These are phyloP conservation scores for Alternaria metachromatica DNA, from an alignment of 2,329 filamentous ascomycete species.

Conservation along the genomic window DNA sequence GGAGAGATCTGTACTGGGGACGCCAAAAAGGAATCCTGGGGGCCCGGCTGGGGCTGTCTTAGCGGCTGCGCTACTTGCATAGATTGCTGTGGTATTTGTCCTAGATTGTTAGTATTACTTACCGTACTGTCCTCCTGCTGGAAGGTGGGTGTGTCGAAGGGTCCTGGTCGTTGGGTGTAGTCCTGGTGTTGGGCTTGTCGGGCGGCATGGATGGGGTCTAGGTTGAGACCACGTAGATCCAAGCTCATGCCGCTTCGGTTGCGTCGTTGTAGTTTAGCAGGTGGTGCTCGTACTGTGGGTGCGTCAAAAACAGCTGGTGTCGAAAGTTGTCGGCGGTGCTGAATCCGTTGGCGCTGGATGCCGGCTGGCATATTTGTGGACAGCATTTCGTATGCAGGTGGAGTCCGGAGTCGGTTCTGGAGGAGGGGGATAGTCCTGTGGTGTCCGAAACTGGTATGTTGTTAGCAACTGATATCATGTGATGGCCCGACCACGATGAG, in stretches of 20 bases:
- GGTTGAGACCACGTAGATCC: slow-evolving; percentile 70
- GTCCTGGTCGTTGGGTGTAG: slow-evolving; percentile 38
- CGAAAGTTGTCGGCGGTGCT: slow-evolving; percentile 87
- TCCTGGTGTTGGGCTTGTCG: slow-evolving; percentile 51
- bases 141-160: slow-evolving; percentile 39
- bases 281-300: slow-evolving; percentile 72
- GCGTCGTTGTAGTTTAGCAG: slow-evolving; percentile 60
- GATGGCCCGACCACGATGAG: neutral
- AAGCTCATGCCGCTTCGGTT: slow-evolving; percentile 87
- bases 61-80: slow-evolving; percentile 92
- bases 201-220: slow-evolving; percentile 46
- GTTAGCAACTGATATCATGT: slow-evolving; percentile 28
- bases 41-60: slow-evolving; percentile 80
- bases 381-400: slow-evolving; percentile 77
- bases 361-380: slow-evolving; percentile 71
- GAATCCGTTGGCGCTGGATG: slow-evolving; percentile 75
- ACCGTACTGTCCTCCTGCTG: slow-evolving; percentile 60
- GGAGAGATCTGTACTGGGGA: slow-evolving; percentile 49
- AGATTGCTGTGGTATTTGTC: slow-evolving; percentile 73
- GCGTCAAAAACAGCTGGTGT: slow-evolving; percentile 80
- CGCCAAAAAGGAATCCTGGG: slow-evolving; percentile 48
- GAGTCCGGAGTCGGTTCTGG: slow-evolving; percentile 67
- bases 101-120: slow-evolving; percentile 64
- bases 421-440: slow-evolving; percentile 45
- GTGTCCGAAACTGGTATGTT: slow-evolving; percentile 47